A percentile compares a stretch with the other conserved stretches of the same genome.
Conservation (phyloP, 2,329 filamentous ascomycete genomes). For the Cytospora chrysosperma region DNA sequence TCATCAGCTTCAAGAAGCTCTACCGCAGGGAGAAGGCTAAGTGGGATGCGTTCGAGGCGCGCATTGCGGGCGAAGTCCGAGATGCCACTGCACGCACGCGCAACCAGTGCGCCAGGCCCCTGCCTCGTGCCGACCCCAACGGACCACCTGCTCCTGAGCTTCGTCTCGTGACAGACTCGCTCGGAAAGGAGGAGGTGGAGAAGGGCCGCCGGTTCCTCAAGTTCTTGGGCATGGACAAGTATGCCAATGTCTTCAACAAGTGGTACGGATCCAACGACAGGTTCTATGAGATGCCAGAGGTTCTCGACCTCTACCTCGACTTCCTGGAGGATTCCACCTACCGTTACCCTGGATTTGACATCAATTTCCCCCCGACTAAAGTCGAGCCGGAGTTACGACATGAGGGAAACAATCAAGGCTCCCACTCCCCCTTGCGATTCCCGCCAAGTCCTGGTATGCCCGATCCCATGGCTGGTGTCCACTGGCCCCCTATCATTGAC, state of each 20-base stretch:
- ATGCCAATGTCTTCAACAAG: not conserved
- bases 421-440: not conserved
- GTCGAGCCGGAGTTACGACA: not conserved
- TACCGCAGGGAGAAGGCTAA: slow-evolving; percentile 20
- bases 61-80: not conserved
- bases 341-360: not conserved
- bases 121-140: not conserved
- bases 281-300: slow-evolving; percentile 6
- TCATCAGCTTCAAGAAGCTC: slow-evolving; percentile 22
- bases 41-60: not conserved
- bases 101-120: not conserved
- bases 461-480: not conserved
- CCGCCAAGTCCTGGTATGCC: not conserved
- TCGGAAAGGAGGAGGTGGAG: slow-evolving; percentile 1
- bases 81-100: not conserved
- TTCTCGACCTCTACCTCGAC: slow-evolving; percentile 7
- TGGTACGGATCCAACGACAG: not conserved
- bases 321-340: not conserved
- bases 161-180: slow-evolving; percentile 4
- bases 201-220: not conserved
- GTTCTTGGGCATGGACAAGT: slow-evolving; percentile 2
- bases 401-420: not conserved
- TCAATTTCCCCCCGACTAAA: not conserved
- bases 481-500: not conserved
- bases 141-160: not conserved